A percentile compares a stretch with the other conserved stretches of the same genome.
These are phyloP conservation scores for Colletotrichum zoysiae DNA, from an alignment of 2,329 filamentous ascomycete genomes.

Conservation along the genomic window DNA sequence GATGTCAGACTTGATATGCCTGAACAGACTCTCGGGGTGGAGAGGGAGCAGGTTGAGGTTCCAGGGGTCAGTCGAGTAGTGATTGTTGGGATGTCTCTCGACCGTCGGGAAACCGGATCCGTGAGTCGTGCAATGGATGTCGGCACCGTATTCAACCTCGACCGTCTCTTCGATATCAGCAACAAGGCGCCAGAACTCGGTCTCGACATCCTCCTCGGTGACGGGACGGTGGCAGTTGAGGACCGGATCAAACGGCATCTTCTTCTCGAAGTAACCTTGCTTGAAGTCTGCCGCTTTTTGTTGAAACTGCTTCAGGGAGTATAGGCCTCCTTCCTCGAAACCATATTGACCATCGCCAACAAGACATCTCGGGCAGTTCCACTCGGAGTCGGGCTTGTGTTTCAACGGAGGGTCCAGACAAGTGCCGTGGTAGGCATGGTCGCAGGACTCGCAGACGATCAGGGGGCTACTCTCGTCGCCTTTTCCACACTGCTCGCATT, in stretches of 20 bases:
- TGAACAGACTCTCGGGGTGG: constrained; percentile 90
- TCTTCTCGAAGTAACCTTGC: constrained; percentile 90
- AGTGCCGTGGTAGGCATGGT: constrained; percentile 85
- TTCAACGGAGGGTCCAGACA: constrained; percentile 91
- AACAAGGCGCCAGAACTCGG: constrained; percentile 96
- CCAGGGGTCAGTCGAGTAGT: constrained; percentile 92
- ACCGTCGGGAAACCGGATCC: constrained; percentile 96
- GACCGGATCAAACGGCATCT: constrained; percentile 88
- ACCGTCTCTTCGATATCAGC: constrained; percentile 95
- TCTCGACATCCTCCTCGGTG: constrained; percentile 94
- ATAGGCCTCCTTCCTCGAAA: constrained; percentile 95
- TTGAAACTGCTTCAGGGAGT: constrained; percentile 95
- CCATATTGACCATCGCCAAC: constrained; percentile 97
- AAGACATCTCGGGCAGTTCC: constrained; percentile 95
- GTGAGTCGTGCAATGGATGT: constrained; percentile 98
- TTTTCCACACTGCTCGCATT: constrained; percentile 89
- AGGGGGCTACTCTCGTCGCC: constrained; percentile 79
- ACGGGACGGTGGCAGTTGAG: constrained; percentile 84
- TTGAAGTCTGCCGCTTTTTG: constrained; percentile 97
- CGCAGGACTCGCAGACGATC: constrained; percentile 90
- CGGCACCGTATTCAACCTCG: constrained; percentile 97
- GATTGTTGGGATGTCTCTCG: constrained; percentile 88
- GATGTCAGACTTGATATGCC: constrained; percentile 97
- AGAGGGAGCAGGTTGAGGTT: constrained; percentile 94
- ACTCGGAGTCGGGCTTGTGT: constrained; percentile 84